Evolutionary conservation across 1,139 yeast species (phyloP), one percentile per base, ranked within the genome.

Genomic region (Hyphopichia pseudoburtonii): DNA sequence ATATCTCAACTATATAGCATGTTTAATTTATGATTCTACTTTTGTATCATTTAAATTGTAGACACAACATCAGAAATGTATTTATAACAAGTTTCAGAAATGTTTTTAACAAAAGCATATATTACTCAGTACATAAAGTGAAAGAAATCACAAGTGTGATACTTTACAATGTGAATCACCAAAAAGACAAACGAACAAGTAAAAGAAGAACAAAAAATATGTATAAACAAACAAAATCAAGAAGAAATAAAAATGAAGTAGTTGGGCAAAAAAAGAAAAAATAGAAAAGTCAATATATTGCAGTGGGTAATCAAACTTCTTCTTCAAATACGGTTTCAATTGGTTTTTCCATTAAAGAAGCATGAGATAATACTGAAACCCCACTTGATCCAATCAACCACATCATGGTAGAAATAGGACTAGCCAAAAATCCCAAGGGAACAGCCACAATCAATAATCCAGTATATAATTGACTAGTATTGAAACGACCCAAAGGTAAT

Each of bases 361-460:
- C 97, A 64, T 94, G 99, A 11, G 96, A 80, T 39, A 90, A 72
- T 35, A 94, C 92, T 34, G 85, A 67, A 37, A 89, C 95, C 30
- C 86, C 83, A 17, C 96, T 86, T 7, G 97, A 94, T 50, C 98
- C 99, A 57, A 94, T 81, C 52, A 94, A 78, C 98, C 98, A 94
- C 79, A 94, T 76, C 72, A 94, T 68, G 22, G 98, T 89, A 41
- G 95, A 79, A 51, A 94, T 78, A 35, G 98, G 98, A 49, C 95
- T 84, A 18, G 98, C 97, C 52, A 89, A 70, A 59, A 94, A 81
- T 11, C 96, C 96, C 50, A 92, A 75, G 16, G 98, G 98, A 36
- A 92, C 71, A 36, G 95, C 79, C 46, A 86, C 70, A 48, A 84
- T 71, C 49, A 89, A 69, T 53, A 92, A 76, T 21, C 85, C 95